Evolutionary conservation across 1,284 basidiomycete species (phyloP), one percentile per base, ranked within the genome.

Genomic region (Sporisorium reilianum): DNA sequence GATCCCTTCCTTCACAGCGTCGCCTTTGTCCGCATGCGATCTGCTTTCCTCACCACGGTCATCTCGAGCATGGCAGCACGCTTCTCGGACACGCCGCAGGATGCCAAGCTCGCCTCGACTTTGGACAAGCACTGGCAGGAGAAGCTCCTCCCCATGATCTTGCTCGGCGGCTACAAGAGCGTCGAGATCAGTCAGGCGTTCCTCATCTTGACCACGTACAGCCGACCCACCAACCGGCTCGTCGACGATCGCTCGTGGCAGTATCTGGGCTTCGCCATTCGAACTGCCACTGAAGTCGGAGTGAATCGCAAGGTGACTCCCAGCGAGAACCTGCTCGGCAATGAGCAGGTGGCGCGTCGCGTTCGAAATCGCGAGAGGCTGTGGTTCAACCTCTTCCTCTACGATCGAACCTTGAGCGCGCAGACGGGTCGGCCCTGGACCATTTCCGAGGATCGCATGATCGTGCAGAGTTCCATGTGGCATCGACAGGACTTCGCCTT

Each of bases 181-280:
- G 76, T 79, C 51, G 79, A 80, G 63, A 77, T 80, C 55, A 68
- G 71, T 38, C 79, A 80, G 42, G 78, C 78, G 9, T 80, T 80
- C 36, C 55, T 80, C 14, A 69, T 80, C 50, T 46, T 79, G 50
- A 74, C 78, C 18, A 73, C 77, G 12, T 80, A 78, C 56, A 73
- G 75, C 32, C 73, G 72, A 26, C 79, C 79, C 11, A 79, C 79
- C 4, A 69, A 78, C 25, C 57, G 76, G 18, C 66, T 80, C 20
- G 75, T 74, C 14, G 79, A 80, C n/a, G 79, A 80, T 44, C 75
- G 79, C 14, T 78, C 78, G 5, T 80, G 79, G 79, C 79, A 80
- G 53, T 79, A 79, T 32, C 70, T 80, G 9, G 79, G 79, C 2
- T 79, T 79, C 40, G 77, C 79, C 25, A 78, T 79, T 30, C 75